phyloP scores from a whole-genome alignment of 495 filamentous ascomycete species.

The Neurospora sublineolata region DNA sequence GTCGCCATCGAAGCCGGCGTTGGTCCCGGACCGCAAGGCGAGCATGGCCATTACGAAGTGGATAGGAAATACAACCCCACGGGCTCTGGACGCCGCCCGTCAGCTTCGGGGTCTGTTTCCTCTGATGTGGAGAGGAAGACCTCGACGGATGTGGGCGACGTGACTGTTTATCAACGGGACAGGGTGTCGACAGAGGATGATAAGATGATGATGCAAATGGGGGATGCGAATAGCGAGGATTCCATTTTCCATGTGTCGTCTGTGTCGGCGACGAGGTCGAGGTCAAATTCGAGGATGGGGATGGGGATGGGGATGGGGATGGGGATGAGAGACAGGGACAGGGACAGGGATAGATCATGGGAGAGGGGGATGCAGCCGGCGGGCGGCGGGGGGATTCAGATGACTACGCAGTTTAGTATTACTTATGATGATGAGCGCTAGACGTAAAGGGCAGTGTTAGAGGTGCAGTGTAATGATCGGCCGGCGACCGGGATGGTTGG shows the following conservation, averaged over 20 bases:
- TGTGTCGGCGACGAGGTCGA: not conserved
- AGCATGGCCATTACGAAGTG: slow-evolving; percentile 35
- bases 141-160: not conserved
- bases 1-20: not conserved
- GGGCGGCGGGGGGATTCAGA: not conserved
- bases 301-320: not conserved
- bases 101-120: not conserved
- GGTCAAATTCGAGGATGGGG: not conserved
- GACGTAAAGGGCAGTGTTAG: not conserved
- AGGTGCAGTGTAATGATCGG: not conserved
- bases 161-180: not conserved
- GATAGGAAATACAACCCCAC: not conserved
- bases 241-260: slow-evolving; percentile 21
- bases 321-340: no score
- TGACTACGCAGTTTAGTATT: slow-evolving; percentile 3
- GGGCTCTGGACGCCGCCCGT: not conserved
- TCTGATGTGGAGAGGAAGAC: not conserved
- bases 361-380: not conserved
- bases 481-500: not conserved
- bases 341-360: not conserved
- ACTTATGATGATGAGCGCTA: slow-evolving; percentile 1
- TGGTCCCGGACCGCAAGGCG: slow-evolving; percentile 22
- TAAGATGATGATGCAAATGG: not conserved
- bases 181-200: not conserved
- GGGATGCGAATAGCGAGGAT: slow-evolving; percentile 36